phyloP scores from a whole-genome alignment of 225 moss, liverwort and hornwort species.

The Bryoerythrophyllum caledonicum region DNA sequence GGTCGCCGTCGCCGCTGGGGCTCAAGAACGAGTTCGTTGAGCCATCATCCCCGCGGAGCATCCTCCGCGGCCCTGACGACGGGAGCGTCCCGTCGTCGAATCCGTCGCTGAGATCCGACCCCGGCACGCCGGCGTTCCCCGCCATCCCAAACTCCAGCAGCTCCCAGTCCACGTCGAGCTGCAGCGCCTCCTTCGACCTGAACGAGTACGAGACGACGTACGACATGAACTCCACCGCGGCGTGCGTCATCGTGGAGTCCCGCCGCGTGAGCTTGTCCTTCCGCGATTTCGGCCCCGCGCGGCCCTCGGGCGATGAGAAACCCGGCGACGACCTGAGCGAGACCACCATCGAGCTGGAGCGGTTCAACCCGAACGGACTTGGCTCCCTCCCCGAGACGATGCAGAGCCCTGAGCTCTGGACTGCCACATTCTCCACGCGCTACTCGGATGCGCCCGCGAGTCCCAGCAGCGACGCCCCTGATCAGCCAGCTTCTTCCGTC shows the following conservation, averaged over 20 bases:
- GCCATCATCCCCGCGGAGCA: constrained; percentile 71
- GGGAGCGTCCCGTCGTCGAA: constrained; percentile 67
- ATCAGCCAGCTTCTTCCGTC: no score
- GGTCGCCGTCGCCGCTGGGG: background rate
- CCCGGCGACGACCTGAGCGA: background rate
- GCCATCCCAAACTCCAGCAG: constrained; percentile 29
- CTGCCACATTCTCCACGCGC: constrained; percentile 62
- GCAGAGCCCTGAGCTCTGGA: constrained; percentile 64
- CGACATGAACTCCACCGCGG: constrained; percentile 29
- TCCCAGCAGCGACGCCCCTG: background rate
- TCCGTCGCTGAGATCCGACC: constrained; percentile 60
- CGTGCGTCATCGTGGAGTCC: constrained; percentile 33
- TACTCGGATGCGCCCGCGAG: constrained; percentile 19
- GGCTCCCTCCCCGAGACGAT: constrained; percentile 18
- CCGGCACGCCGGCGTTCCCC: constrained; percentile 37
- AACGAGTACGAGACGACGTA: constrained; percentile 25
- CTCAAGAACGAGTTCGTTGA: background rate
- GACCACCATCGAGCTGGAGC: constrained; percentile 28
- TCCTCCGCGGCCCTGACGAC: constrained; percentile 78
- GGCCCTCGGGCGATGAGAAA: constrained; percentile 22
- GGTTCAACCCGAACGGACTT: constrained; percentile 10
- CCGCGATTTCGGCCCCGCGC: constrained; percentile 50
- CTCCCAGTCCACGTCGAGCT: constrained; percentile 45
- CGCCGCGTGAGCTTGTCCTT: constrained; percentile 49
- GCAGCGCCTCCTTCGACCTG: constrained; percentile 44